Conservation (phyloP, 192 early-diverging fungal genomes). For the Rhizophagus sp. region DNA sequence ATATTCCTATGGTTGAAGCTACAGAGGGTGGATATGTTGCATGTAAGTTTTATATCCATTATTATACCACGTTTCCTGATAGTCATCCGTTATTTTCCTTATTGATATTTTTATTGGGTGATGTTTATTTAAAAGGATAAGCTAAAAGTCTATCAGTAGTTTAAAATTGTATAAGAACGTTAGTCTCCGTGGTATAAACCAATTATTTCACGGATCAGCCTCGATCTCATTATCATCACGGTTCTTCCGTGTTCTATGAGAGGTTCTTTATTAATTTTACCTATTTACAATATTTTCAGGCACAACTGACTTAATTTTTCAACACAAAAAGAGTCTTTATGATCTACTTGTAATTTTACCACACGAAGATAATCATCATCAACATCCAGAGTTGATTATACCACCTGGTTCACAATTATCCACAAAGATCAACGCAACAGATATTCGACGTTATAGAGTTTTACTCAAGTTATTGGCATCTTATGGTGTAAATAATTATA, state of each 20-base stretch:
- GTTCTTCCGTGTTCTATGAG: neutral
- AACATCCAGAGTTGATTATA: conserved; percentile 5
- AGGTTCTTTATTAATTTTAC: neutral
- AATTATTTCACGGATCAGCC: too few species aligned
- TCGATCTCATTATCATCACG: neutral
- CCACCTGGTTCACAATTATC: conserved; percentile 30
- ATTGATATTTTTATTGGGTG: too few species aligned
- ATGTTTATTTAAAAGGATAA: too few species aligned
- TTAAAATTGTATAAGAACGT: too few species aligned
- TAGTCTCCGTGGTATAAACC: too few species aligned
- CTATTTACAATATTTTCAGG: conserved; percentile 34
- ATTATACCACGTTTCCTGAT: too few species aligned
- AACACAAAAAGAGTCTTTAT: conserved; percentile 47
- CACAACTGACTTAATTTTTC: conserved; percentile 52
- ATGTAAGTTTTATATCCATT: conserved; percentile 38
- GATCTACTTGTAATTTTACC: conserved; percentile 50
- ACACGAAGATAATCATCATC: neutral
- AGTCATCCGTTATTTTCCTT: too few species aligned
- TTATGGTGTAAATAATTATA: conserved; percentile 9
- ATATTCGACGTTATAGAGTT: conserved; percentile 46
- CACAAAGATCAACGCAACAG: conserved; percentile 31
- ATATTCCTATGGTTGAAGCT: conserved; percentile 41
- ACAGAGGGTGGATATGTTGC: conserved; percentile 46
- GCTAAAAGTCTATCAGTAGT: too few species aligned
- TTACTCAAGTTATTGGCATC: conserved; percentile 39